Percentiles rank a stretch among this genome's conserved stretches.
Evolutionary conservation across 768 basidiomycete genomes (phyloP).

Genomic region (Phylloporus sp.): DNA sequence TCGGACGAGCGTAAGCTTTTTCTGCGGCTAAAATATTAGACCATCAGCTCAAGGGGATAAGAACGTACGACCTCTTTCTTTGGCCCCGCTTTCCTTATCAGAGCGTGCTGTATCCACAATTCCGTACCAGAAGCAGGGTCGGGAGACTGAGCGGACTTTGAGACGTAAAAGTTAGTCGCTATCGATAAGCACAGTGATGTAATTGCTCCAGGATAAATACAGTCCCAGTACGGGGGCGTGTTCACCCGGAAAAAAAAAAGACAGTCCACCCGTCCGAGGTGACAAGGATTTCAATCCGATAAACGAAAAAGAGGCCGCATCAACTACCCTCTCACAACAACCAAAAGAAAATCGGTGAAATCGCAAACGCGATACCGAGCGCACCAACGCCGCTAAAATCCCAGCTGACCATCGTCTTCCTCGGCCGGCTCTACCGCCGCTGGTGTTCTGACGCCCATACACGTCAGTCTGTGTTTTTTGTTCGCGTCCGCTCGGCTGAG

Average conservation of each 20-base stretch:
- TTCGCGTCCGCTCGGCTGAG: slow-evolving; percentile 23
- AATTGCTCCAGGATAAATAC: no score
- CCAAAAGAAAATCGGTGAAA: not conserved
- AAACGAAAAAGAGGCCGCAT: not conserved
- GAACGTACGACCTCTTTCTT: no score
- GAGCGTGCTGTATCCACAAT: no score
- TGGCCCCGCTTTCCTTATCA: no score
- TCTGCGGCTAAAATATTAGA: no score
- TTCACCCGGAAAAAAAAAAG: not conserved
- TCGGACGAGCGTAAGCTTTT: no score
- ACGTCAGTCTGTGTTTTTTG: slow-evolving; percentile 19
- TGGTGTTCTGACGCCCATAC: not conserved
- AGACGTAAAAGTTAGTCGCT: not conserved
- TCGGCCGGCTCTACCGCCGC: not conserved
- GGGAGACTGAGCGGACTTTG: not conserved
- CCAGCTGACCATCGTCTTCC: slow-evolving; percentile 1
- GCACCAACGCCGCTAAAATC: slow-evolving; percentile 14
- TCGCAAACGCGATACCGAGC: not conserved
- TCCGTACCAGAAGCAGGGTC: no score
- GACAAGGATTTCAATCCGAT: not conserved
- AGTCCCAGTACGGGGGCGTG: no score
- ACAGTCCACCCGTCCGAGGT: not conserved
- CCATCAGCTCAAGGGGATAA: no score
- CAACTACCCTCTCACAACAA: not conserved
- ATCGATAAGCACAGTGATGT: not conserved